phyloP scores from a whole-genome alignment of 331 rosid genomes.

The Malus hybrid region DNA sequence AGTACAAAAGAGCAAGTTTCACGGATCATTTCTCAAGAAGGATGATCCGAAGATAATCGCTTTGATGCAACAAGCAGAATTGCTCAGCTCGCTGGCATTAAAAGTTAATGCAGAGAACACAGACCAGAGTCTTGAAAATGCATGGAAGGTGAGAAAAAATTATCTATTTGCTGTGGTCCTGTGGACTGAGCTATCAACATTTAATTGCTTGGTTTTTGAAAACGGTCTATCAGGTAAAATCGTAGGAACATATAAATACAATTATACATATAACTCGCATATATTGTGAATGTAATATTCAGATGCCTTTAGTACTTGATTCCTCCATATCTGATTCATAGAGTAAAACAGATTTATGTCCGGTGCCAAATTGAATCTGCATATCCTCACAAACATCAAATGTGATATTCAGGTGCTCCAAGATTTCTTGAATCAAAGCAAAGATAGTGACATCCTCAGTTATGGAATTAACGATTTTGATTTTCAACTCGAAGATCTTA shows the following conservation, averaged over 20 bases:
- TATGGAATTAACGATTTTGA: conserved; percentile 42
- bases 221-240: too few species aligned
- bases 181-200: background rate
- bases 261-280: background rate
- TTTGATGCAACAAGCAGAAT: conserved; percentile 94
- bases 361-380: background rate
- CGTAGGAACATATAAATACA: background rate
- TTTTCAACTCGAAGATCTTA: conserved; percentile 70
- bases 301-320: background rate
- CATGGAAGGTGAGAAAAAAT: conserved; percentile 86
- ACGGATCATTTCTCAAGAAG: conserved; percentile 71
- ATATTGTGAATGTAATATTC: background rate
- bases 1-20: conserved; percentile 48
- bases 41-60: conserved; percentile 79
- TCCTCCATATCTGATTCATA: background rate
- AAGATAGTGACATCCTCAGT: conserved; percentile 53
- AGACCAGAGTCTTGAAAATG: conserved; percentile 92
- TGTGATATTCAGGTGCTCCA: conserved; percentile 65
- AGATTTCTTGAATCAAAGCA: conserved; percentile 75
- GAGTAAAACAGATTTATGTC: background rate
- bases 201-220: background rate
- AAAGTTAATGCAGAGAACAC: conserved; percentile 77
- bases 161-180: background rate
- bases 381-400: conserved; percentile 4
- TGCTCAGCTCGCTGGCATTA: conserved; percentile 79